Evolutionary conservation across 306 rosid genomes (phyloP), one percentile per base, ranked within the genome.

Genomic region (Gillenia trifoliata): DNA sequence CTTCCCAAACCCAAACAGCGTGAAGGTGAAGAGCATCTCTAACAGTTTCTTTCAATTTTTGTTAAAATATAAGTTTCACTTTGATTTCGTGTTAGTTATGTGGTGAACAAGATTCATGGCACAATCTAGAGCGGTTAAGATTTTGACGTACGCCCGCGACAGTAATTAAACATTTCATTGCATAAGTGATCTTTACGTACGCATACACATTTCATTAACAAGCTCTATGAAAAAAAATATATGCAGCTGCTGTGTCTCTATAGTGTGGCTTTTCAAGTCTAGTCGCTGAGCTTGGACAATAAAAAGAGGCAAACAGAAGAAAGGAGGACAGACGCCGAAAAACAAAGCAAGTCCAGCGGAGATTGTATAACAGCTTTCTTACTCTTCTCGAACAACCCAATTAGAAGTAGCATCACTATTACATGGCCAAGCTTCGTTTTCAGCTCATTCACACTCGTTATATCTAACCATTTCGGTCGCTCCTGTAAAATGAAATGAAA

Each of bases 361-460:
- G 98, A 40, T 31, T 85, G 81, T 71, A 94, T 89, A 4, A 65
- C 71, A 65, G 90, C 96, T 79, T 85, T 87, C 89, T 89, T 94
- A 76, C 93, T 88, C 86, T 83, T 94, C 71, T 94, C 98, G 54
- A 88, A 82, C 81, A 88, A 72, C 40, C 98, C 97, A 66, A 94
- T 94, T 59, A 91, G 85, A 82, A 94, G 98, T 74, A 94, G 86
- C 99, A 94, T 94, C 76, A 94, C 97, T 85, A 92, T 94, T 1
- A 94, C 97, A 77, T 92, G 97, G 33, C 97, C 99, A 41, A 94
- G 64, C 88, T 94, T 94, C 25, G 97, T 92, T 85, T 94, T 94
- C 79, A 92, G 89, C 79, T 92, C 97, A 76, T 90, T 77, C 19
- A 94, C 96, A 0, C 93, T 86, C 67, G 79, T 87, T 57, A 94